These are phyloP conservation scores for Yamadazyma triangularis DNA, from an alignment of 1,139 yeast genomes.

Conservation along the genomic window DNA sequence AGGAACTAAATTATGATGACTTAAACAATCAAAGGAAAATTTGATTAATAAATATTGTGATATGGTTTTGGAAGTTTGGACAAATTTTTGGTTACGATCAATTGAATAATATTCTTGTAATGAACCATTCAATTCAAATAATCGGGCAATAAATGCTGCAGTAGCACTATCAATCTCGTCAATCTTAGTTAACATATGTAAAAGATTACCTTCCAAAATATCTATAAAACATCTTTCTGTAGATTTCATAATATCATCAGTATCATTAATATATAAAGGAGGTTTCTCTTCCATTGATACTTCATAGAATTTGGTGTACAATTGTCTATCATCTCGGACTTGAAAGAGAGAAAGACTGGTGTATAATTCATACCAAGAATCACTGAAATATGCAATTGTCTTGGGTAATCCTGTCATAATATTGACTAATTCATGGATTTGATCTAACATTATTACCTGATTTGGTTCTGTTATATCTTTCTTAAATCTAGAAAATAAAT, in stretches of 20 bases:
- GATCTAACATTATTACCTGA: conserved; percentile 27
- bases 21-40: conserved; percentile 55
- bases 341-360: conserved; percentile 59
- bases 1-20: conserved; percentile 51
- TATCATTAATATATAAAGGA: conserved; percentile 14
- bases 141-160: conserved; percentile 60
- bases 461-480: conserved; percentile 15
- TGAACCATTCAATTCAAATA: conserved; percentile 63
- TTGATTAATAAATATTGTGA: conserved; percentile 60
- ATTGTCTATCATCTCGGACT: conserved; percentile 40
- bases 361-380: conserved; percentile 70
- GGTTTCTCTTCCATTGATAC: conserved; percentile 33
- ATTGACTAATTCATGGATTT: conserved; percentile 39
- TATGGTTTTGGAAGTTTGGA: conserved; percentile 24
- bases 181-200: conserved; percentile 57
- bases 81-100: conserved; percentile 10
- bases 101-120: conserved; percentile 43
- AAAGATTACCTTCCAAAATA: conserved; percentile 52
- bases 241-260: conserved; percentile 27
- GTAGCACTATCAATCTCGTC: conserved; percentile 64
- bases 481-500: conserved; percentile 25
- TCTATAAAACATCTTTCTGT: conserved; percentile 60
- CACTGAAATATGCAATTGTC: conserved; percentile 44
- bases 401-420: conserved; percentile 52
- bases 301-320: conserved; percentile 31